Base-by-base conservation (phyloP, 176 grass and related monocot species). In the Leersia perrieri region DNA sequence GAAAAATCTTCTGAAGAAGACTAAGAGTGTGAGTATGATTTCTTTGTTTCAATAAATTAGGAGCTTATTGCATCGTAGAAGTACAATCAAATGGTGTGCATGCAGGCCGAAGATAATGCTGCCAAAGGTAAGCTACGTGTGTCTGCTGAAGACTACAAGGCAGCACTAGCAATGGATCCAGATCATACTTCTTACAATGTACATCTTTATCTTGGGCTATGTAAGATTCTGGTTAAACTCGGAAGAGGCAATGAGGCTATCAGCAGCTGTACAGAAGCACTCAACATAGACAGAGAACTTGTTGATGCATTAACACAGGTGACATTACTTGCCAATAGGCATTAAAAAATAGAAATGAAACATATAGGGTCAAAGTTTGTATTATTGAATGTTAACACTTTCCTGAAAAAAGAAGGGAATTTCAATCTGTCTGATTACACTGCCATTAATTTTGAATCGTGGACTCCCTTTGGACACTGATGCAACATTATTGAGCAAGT, bases 221-320 rank as follows among this genome's bases (percentile, higher is more conserved):
- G 96, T 86, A 98, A 98, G 83, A 84, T 88, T 86, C 84, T 98
- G 79, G 90, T 95, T 91, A 95, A 93, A 93, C 92, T 98, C 78
- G 96, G 92, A 5, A 95, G 96, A 98, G 92, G 92, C 63, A 98
- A 95, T 60, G 96, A 98, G 73, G 96, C 96, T 78, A 80, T 98
- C 42, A 84, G 18, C 38, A 91, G 81, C 67, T 98, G 96, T 78
- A 88, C 90, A 16, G 90, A 95, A 80, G 92, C 92, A 70, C 90
- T 98, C 23, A 82, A 81, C 73, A 95, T 98, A 79, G 90, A 95
- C 64, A 82, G 69, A 81, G 96, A 98, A 71, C 92, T 98, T 84
- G 68, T 95, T 82, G 96, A 98, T 39, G 92, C 92, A 9, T 86
- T 98, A 73, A 78, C 87, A 76, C 96, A 98, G 96, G 96, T 95